A percentile compares a stretch with the other conserved stretches of the same genome.
phyloP scores from a whole-genome alignment of 2,329 filamentous ascomycete genomes.

The Penicillium crustosum region DNA sequence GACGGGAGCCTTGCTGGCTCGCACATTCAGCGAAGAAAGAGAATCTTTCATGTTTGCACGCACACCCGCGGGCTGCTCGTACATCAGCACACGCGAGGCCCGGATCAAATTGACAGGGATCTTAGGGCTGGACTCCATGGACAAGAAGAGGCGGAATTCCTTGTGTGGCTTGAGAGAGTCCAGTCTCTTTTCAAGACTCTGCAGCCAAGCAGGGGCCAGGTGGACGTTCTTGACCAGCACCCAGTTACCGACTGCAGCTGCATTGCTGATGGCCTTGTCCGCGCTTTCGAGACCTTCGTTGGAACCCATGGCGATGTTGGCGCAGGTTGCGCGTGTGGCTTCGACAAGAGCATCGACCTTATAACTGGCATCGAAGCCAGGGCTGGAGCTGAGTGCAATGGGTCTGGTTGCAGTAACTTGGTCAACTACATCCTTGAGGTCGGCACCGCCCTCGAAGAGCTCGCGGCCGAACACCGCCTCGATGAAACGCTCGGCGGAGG shows the following conservation, averaged over 20 bases:
- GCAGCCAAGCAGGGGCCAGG: constrained; percentile 90
- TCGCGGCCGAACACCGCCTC: constrained; percentile 78
- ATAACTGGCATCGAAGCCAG: constrained; percentile 97
- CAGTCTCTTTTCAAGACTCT: constrained; percentile 95
- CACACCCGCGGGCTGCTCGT: constrained; percentile 95
- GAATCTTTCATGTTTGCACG: constrained; percentile 99
- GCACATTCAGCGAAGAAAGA: constrained; percentile 74
- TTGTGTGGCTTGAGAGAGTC: constrained; percentile 90
- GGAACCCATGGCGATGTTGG: constrained; percentile 98
- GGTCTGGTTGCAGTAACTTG: constrained; percentile 82
- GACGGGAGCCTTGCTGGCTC: constrained; percentile 77
- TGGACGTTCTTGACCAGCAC: constrained; percentile 99
- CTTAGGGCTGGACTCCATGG: constrained; percentile 95
- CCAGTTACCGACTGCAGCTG: constrained; percentile 89
- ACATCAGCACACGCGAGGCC: constrained; percentile 92
- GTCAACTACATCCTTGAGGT: constrained; percentile 79
- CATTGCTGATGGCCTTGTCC: constrained; percentile 91
- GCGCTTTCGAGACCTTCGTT: constrained; percentile 89
- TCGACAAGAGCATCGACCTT: constrained; percentile 96
- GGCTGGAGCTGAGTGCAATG: constrained; percentile 88
- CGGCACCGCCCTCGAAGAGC: constrained; percentile 79
- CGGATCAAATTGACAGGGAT: constrained; percentile 95
- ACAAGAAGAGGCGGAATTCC: constrained; percentile 92
- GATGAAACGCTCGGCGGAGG: constrained; percentile 88
- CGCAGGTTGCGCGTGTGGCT: constrained; percentile 75